Base-by-base conservation (phyloP, 805 yeast species). In the Kregervanrija fluxuum region DNA sequence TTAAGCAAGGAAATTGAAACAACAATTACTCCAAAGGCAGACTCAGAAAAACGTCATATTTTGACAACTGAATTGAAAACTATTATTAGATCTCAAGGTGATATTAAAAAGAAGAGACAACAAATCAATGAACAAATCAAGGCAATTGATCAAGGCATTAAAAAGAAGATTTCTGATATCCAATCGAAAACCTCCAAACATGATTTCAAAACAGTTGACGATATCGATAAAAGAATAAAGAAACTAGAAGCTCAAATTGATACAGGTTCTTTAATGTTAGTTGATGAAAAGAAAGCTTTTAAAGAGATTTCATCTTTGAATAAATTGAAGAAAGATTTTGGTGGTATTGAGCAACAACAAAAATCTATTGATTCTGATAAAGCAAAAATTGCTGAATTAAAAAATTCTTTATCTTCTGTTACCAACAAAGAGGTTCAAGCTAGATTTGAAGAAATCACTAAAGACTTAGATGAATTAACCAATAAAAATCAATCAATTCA, bases 231-330 rank as follows among this genome's bases (percentile, higher is more conserved):
- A 47, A 79, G 82, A 64, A 73, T 85, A 58, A 61, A 62, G 47
- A 71, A 70, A 52, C 76, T 88, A 59, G 97, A 93, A 62, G 75
- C 73, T 37, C 71, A 75, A 53, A 82, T 93, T 49, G 86, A 85
- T 45, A 67, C 84, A 41, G 98, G 98, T 51, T 67, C 74, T 38
- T 73, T 93, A 62, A 78, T 86, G 56, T 79, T 93, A 59, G 97
- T 89, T 43, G 96, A 91, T 51, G 99, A 93, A 75, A 83, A 87
- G 71, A 75, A 80, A 60, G 67, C 74, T 52, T 79, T 93, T 54
- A 85, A 85, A 69, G 98, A 91, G 69, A 85, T 88, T 74, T 75
- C 88, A 42, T 66, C 81, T 38, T 77, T 93, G 64, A 81, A 91
- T 67, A 88, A 86, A 68, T 69, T 85, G 61, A 79, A 82, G 60